Conservation (phyloP, 2,329 filamentous ascomycete species). For the Hymenoscyphus scutula region DNA sequence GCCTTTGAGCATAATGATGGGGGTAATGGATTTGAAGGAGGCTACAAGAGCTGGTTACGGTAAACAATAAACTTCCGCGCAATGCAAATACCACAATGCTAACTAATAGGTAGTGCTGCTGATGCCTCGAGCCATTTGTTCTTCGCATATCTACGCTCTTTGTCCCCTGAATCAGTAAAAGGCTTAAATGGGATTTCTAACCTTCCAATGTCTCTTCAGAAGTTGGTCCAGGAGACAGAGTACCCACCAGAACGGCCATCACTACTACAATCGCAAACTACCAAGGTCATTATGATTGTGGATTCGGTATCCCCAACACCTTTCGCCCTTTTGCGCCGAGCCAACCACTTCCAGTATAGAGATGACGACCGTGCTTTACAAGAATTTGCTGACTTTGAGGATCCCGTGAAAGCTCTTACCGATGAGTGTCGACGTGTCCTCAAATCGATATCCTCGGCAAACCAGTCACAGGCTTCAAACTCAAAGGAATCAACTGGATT, state of each 20-base stretch:
- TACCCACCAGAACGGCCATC: slow-evolving; percentile 82
- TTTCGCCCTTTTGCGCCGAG: slow-evolving; percentile 83
- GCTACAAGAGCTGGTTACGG: slow-evolving; percentile 85
- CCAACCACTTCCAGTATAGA: slow-evolving; percentile 93
- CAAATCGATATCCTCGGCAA: slow-evolving; percentile 81
- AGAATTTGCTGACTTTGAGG: slow-evolving; percentile 83
- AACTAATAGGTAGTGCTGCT: slow-evolving; percentile 62
- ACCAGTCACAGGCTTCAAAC: slow-evolving; percentile 75
- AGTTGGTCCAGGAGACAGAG: slow-evolving; percentile 85
- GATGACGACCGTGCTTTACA: slow-evolving; percentile 83
- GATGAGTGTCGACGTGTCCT: slow-evolving; percentile 93
- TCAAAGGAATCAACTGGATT: slow-evolving; percentile 69
- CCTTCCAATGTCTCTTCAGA: slow-evolving; percentile 86
- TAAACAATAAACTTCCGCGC: slow-evolving; percentile 44
- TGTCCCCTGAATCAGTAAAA: slow-evolving; percentile 72
- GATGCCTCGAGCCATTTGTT: slow-evolving; percentile 96
- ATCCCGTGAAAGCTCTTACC: slow-evolving; percentile 82
- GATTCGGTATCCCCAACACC: slow-evolving; percentile 92
- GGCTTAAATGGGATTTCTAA: slow-evolving; percentile 76
- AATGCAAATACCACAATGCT: slow-evolving; percentile 1
- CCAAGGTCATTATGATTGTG: slow-evolving; percentile 95
- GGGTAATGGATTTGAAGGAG: slow-evolving; percentile 88
- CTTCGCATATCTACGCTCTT: slow-evolving; percentile 91
- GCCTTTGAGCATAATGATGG: slow-evolving; percentile 89
- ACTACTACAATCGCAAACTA: slow-evolving; percentile 75